A percentile compares a stretch with the other conserved stretches of the same genome.
Evolutionary conservation across 2,329 filamentous ascomycete species (phyloP).

Genomic region (Colletotrichum falcatum): DNA sequence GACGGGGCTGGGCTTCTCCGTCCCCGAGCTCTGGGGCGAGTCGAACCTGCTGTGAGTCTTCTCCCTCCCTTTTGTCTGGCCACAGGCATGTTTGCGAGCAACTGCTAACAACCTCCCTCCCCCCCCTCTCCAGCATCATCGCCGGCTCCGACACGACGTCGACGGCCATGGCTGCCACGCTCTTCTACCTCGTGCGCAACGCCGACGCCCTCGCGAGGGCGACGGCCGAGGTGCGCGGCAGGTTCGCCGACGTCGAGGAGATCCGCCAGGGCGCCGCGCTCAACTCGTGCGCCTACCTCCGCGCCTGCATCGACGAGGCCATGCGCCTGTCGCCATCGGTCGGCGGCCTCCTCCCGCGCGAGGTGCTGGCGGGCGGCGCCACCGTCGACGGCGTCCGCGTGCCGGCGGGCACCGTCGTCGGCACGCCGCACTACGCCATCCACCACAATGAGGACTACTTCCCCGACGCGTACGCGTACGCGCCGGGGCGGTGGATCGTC

Average conservation of each 20-base stretch:
- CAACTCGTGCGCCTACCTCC: conserved; percentile 67
- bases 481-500: conserved; percentile 74
- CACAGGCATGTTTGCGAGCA: no score
- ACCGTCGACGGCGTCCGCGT: conserved; percentile 65
- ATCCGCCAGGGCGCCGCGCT: conserved; percentile 65
- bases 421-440: conserved; percentile 75
- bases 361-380: conserved; percentile 67
- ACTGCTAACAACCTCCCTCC: no score
- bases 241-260: conserved; percentile 65
- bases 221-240: conserved; percentile 63
- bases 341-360: conserved; percentile 69
- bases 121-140: conserved; percentile 64
- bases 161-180: conserved; percentile 72
- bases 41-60: conserved; percentile 71
- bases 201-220: conserved; percentile 59
- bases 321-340: conserved; percentile 73
- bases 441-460: conserved; percentile 76
- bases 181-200: conserved; percentile 72
- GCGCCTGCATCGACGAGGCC: conserved; percentile 73
- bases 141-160: conserved; percentile 80
- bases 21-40: conserved; percentile 76
- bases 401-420: conserved; percentile 72
- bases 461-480: conserved; percentile 67
- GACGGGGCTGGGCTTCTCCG: conserved; percentile 74
- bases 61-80: no score